Conservation (phyloP, 1,139 yeast species). For the Debaryomyces coudertii region DNA sequence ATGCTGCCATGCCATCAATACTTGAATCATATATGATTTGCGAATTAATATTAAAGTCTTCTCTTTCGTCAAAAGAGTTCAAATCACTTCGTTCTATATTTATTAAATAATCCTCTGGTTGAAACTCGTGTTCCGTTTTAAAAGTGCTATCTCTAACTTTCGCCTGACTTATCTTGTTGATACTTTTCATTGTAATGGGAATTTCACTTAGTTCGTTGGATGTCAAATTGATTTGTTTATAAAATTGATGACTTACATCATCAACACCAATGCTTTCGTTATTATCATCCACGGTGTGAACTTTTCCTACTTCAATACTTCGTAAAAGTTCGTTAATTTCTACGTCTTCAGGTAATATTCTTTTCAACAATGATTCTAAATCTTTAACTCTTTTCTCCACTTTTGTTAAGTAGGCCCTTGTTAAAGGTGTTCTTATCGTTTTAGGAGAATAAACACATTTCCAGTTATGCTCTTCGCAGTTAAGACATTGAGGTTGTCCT, state of each 20-base stretch:
- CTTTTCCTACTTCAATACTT: constrained; percentile 17
- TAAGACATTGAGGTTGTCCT: constrained; percentile 29
- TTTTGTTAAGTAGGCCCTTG: constrained; percentile 31
- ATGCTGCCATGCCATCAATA: constrained; percentile 59
- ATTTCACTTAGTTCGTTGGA: constrained; percentile 20
- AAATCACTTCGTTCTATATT: constrained; percentile 24
- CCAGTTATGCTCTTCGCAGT: constrained; percentile 33
- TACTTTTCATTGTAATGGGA: constrained; percentile 23
- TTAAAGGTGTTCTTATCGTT: constrained; percentile 30
- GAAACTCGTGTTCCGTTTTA: constrained; percentile 16
- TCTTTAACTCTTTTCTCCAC: constrained; percentile 25
- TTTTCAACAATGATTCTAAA: constrained; percentile 20
- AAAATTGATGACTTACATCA: constrained; percentile 15
- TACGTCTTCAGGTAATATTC: constrained; percentile 24
- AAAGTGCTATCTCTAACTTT: constrained; percentile 14
- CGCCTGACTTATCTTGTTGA: constrained; percentile 21
- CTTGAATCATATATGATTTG: constrained; percentile 23
- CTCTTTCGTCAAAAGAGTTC: constrained; percentile 25
- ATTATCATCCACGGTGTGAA: neutral
- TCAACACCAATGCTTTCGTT: constrained; percentile 8
- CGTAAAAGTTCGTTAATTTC: constrained; percentile 23
- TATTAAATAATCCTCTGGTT: constrained; percentile 26
- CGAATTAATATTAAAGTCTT: constrained; percentile 16
- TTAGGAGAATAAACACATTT: constrained; percentile 32
- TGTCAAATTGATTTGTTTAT: constrained; percentile 22